phyloP scores from a whole-genome alignment of 257 asterid genomes.

The Nicotiana undulata region DNA sequence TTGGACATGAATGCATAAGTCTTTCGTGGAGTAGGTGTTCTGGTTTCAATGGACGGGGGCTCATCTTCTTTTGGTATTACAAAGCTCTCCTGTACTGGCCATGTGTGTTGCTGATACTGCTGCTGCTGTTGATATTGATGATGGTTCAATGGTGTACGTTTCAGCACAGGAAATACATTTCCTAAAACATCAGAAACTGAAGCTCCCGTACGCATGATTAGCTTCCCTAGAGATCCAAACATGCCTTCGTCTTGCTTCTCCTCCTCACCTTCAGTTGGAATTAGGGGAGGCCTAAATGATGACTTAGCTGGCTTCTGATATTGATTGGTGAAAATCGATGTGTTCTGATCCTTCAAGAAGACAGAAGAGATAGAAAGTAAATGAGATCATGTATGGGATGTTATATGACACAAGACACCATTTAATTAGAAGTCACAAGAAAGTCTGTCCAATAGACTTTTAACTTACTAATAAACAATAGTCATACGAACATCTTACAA shows the following conservation, averaged over 20 bases:
- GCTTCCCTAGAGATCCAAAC: constrained; percentile 49
- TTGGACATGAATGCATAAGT: constrained; percentile 88
- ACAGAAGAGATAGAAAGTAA: constrained; percentile 8
- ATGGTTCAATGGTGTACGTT: constrained; percentile 32
- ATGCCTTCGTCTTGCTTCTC: constrained; percentile 76
- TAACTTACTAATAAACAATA: background rate
- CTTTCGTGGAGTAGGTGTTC: constrained; percentile 83
- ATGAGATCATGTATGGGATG: background rate
- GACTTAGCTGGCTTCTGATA: constrained; percentile 55
- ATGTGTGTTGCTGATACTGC: constrained; percentile 38
- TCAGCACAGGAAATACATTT: constrained; percentile 58
- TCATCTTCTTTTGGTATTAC: constrained; percentile 70
- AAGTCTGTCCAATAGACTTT: background rate
- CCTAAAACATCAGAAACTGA: constrained; percentile 57
- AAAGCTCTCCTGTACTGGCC: constrained; percentile 87
- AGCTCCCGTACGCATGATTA: constrained; percentile 56
- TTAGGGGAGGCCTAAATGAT: constrained; percentile 49
- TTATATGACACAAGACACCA: background rate
- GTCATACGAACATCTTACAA: background rate
- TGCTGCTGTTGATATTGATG: constrained; percentile 30
- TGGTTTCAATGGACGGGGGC: constrained; percentile 63
- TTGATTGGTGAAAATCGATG: constrained; percentile 21
- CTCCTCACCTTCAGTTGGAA: constrained; percentile 62
- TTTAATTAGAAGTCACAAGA: background rate
- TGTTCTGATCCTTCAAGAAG: constrained; percentile 33